phyloP scores from a whole-genome alignment of 768 basidiomycete species.

The Amanita fuliginea region DNA sequence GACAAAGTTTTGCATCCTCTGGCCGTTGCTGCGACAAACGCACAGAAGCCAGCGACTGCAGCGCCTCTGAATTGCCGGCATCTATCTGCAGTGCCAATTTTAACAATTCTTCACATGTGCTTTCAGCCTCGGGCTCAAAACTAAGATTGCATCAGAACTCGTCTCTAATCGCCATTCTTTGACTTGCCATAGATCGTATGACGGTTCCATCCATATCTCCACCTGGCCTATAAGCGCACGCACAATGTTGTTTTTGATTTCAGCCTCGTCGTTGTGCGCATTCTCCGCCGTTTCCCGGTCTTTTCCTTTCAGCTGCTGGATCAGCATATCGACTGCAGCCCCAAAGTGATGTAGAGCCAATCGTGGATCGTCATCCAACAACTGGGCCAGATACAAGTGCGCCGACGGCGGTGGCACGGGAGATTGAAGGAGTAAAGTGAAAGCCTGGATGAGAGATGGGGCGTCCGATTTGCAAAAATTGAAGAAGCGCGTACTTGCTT shows the following conservation, averaged over 20 bases:
- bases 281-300: slow-evolving; percentile 34
- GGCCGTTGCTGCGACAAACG: slow-evolving; percentile 79
- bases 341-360: slow-evolving; percentile 67
- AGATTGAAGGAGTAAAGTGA: slow-evolving; percentile 50
- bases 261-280: slow-evolving; percentile 37
- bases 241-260: slow-evolving; percentile 58
- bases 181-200: slow-evolving; percentile 74
- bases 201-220: slow-evolving; percentile 94
- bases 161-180: not conserved
- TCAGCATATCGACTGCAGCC: slow-evolving; percentile 65
- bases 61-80: slow-evolving; percentile 66
- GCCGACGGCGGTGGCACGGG: slow-evolving; percentile 55
- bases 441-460: slow-evolving; percentile 33
- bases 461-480: not conserved
- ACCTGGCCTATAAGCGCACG: slow-evolving; percentile 81
- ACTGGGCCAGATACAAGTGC: slow-evolving; percentile 83
- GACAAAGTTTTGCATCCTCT: slow-evolving; percentile 66
- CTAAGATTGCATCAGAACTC: slow-evolving; percentile 24
- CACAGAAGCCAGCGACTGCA: slow-evolving; percentile 75
- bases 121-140: slow-evolving; percentile 72
- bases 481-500: slow-evolving; percentile 37
- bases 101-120: slow-evolving; percentile 72
- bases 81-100: slow-evolving; percentile 62
- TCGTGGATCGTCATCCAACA: slow-evolving; percentile 67
- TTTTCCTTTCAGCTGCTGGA: slow-evolving; percentile 65